Evolutionary conservation across 352 stramenopile species (phyloP), one percentile per base, ranked within the genome.

Genomic region (Pythium angustatum): DNA sequence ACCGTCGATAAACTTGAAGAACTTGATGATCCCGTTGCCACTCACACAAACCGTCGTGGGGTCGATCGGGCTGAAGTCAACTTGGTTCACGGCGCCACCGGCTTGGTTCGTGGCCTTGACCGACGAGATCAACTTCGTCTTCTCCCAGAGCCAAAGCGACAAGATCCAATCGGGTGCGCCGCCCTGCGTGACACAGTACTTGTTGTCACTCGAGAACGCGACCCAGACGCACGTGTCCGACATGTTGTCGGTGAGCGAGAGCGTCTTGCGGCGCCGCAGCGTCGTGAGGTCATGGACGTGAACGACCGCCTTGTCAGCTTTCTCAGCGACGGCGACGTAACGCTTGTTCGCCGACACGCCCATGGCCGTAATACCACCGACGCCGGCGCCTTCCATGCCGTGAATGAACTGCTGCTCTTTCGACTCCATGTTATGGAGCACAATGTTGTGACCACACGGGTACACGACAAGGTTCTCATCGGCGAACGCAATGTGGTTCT

Each of bases 101-200:
- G 81, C 75, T 47, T 84, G 72, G 38, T 86, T 90, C 15, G 82
- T 84, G 22, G 84, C 75, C 61, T 95, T 94, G 15, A 88, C 74
- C 0, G 76, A 87, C 9, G 82, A 75, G 17, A 97, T 54, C 22
- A 96, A 64, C 68, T 98, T 98, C 41, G 79, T 83, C 53, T 98
- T 98, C 47, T 98, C 95, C 79, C 91, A 96, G 9, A 93, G 61
- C 91, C 94, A 98, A 27, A 97, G 69, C 26, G 93, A 88, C 6
- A 98, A 62, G 24, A 85, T 76, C 89, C 92, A 98, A 59, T 98
- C 94, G 0, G 95, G 95, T 1, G 77, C 84, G 0, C 81, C 88
- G 21, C 90, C 87, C 57, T 98, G 91, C 0, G 91, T 93, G 24
- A 98, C 55, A 52, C 90, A 91, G 58, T 93, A 93, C 66, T 97